Evolutionary conservation across 2,329 filamentous ascomycete species (phyloP), one percentile per base, ranked within the genome.

Genomic region (Fusarium virguliforme): DNA sequence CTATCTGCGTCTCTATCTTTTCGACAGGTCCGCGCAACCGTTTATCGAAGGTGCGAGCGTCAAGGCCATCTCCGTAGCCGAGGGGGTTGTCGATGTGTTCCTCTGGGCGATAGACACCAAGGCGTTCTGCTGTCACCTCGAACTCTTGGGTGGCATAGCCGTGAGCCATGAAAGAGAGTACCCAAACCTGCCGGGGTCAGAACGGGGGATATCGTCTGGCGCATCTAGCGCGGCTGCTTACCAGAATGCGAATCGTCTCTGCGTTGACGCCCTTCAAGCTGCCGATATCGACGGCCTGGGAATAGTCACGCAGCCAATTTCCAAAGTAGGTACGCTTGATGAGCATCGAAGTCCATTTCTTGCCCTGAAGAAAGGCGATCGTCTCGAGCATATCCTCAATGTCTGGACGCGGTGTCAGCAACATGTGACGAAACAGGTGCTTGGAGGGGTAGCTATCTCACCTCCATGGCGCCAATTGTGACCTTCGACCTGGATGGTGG

Each of bases 141-240:
- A 94, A 96, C 77, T 95, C 93, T 51, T 88, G 91, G 1, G 93
- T 95, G n/a, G 92, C 93, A 81, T 94, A 95, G 37, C 93, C 93
- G 79, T 94, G 94, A 38, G 90, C 89, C 81, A 95, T 86, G 80
- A 95, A 95, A 1, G 92, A 93, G 28, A 96, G 86, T 46, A 95
- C 89, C 92, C 92, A 94, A 67, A 95, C 85, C 85, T 87, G 60
- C 32, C 32, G 8, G 15, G 32, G 63, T 55, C 51, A 69, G 40
- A 34, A 34, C 22, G 34, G 24, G 10, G 28, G 8, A 8, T 22
- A 48, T 12, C 9, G n/a, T 50, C n/a, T 7, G 28, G 32, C 9
- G 56, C 26, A 57, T 35, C 9, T n/a, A 15, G 43, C 10, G 18
- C 4, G 26, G 26, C 22, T 28, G 28, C 65, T 62, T 78, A 87